Conservation (phyloP, 2,329 filamentous ascomycete genomes). For the Leptographium lundbergii region DNA sequence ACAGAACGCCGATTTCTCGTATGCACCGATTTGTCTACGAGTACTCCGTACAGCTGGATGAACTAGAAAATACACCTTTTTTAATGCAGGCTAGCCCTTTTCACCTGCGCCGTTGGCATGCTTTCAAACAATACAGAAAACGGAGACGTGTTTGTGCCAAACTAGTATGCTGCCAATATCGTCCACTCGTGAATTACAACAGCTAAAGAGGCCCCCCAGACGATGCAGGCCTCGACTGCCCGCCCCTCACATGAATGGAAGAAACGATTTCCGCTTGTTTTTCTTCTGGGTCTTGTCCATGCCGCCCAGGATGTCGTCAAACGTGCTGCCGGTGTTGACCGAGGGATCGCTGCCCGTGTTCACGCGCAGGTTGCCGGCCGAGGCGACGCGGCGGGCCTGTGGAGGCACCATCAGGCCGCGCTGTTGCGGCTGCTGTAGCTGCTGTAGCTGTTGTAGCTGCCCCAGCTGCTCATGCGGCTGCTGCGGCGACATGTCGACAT, state of each 20-base stretch:
- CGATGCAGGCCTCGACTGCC: neutral
- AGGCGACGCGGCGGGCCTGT: conserved; percentile 11
- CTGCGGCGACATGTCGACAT: neutral
- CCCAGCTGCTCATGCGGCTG: conserved; percentile 7
- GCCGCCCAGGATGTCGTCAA: conserved; percentile 24
- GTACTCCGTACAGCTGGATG: too few relatives aligned
- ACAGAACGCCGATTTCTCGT: too few relatives aligned
- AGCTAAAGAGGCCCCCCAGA: too few relatives aligned
- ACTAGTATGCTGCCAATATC: neutral
- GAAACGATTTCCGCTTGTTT: conserved; percentile 18
- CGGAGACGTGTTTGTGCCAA: neutral
- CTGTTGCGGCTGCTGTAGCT: conserved; percentile 1
- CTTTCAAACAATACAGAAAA: neutral
- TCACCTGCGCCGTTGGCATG: neutral
- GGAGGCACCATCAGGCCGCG: neutral
- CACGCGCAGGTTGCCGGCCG: conserved; percentile 13
- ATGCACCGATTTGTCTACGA: too few relatives aligned
- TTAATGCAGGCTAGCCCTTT: neutral
- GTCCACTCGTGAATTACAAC: too few relatives aligned
- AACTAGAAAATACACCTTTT: neutral
- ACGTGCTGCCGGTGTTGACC: conserved; percentile 13
- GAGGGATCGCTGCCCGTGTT: neutral
- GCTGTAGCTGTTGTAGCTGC: neutral
- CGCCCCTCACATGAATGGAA: conserved; percentile 10
- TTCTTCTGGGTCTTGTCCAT: conserved; percentile 17